Conservation (phyloP, 164 flowering plant genomes). For the Houttuynia cordata region DNA sequence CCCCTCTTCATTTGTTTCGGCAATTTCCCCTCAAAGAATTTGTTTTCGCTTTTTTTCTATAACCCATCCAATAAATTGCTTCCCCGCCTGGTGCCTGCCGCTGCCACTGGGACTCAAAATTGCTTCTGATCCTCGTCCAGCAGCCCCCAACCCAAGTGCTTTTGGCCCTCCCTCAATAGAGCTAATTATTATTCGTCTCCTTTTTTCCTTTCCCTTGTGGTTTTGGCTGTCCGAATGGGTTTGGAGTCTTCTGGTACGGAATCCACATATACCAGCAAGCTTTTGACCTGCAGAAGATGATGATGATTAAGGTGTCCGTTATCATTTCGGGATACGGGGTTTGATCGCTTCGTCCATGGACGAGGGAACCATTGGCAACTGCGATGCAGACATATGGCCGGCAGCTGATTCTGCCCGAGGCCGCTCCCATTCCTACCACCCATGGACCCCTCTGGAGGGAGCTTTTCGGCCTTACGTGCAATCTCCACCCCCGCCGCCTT, state of each 20-base stretch:
- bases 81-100: too few relatives aligned
- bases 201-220: too few relatives aligned
- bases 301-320: neutral
- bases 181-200: too few relatives aligned
- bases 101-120: too few relatives aligned
- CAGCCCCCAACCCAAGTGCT: too few relatives aligned
- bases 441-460: conserved; percentile 47
- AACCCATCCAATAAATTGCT: too few relatives aligned
- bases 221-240: conserved; percentile 27
- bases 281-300: neutral
- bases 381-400: conserved; percentile 8
- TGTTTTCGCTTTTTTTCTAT: too few relatives aligned
- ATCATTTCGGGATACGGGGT: neutral
- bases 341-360: conserved; percentile 34
- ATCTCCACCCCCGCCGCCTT: neutral
- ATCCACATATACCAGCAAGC: neutral
- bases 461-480: conserved; percentile 36
- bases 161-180: too few relatives aligned
- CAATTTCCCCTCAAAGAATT: too few relatives aligned
- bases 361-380: conserved; percentile 29
- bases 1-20: too few relatives aligned
- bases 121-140: too few relatives aligned
- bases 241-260: conserved; percentile 41
- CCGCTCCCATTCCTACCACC: conserved; percentile 3
- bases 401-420: neutral